Percentiles rank a stretch among this genome's conserved stretches.
Evolutionary conservation across 2,329 filamentous ascomycete genomes (phyloP).

Genomic region (Penicillium sp.): DNA sequence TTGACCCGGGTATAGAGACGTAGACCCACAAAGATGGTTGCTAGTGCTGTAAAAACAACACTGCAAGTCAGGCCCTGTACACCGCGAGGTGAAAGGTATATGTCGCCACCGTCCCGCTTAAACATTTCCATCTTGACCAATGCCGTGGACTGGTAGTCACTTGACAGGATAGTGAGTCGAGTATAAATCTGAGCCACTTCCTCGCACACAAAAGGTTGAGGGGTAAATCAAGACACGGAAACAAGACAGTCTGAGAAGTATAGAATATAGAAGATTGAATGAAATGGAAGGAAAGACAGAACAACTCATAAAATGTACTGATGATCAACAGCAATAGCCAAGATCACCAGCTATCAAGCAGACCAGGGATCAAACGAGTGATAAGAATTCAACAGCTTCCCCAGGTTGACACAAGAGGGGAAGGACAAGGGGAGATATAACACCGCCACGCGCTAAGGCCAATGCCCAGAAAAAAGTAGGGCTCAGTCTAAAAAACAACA

Average conservation of each 20-base stretch:
- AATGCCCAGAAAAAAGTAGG: background rate
- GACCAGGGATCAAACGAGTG: constrained; percentile 4
- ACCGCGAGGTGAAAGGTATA: constrained; percentile 28
- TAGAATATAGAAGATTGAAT: background rate
- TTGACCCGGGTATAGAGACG: constrained; percentile 34
- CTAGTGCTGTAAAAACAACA: constrained; percentile 32
- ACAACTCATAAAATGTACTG: background rate
- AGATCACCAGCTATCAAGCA: background rate
- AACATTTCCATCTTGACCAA: constrained; percentile 18
- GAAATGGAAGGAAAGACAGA: background rate
- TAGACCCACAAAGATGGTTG: constrained; percentile 29
- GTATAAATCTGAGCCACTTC: background rate
- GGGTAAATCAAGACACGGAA: background rate
- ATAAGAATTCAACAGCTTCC: constrained; percentile 1
- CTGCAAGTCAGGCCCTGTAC: constrained; percentile 29
- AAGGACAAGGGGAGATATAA: constrained; percentile 7
- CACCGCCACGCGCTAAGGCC: background rate
- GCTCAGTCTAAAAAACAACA: constrained; percentile 11
- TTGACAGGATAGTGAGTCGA: background rate
- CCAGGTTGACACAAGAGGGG: constrained; percentile 1
- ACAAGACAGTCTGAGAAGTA: background rate
- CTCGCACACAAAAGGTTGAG: background rate
- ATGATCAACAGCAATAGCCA: background rate
- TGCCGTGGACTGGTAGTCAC: background rate
- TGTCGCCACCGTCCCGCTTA: constrained; percentile 14